Conservation (phyloP, 2,329 filamentous ascomycete genomes). For the Arachnomyces sp. region DNA sequence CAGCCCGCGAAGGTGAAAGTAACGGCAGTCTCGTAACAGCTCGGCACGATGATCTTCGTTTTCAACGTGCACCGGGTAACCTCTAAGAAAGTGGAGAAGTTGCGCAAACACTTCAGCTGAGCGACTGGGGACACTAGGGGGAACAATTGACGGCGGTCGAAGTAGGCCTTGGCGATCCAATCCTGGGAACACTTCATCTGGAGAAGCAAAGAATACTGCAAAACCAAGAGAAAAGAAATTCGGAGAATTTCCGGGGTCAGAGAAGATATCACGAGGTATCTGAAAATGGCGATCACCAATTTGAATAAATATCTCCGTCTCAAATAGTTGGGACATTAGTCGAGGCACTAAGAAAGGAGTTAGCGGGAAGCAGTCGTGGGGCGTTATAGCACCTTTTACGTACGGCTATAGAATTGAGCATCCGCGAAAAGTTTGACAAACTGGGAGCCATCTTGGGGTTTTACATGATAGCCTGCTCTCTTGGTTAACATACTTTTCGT, state of each 20-base stretch:
- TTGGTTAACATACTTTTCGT: slow-evolving; percentile 3
- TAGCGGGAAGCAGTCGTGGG: slow-evolving; percentile 10
- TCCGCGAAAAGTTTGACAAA: slow-evolving; percentile 92
- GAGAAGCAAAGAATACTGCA: slow-evolving; percentile 74
- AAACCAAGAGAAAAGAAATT: slow-evolving; percentile 95
- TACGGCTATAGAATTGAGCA: slow-evolving; percentile 86
- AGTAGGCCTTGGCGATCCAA: slow-evolving; percentile 70
- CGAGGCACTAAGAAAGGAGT: slow-evolving; percentile 59
- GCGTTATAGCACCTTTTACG: slow-evolving; percentile 21
- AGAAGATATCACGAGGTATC: slow-evolving; percentile 82
- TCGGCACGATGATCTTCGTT: slow-evolving; percentile 68
- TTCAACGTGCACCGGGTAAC: slow-evolving; percentile 72
- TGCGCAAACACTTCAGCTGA: slow-evolving; percentile 80
- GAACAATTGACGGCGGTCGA: slow-evolving; percentile 76
- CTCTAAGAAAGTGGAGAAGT: slow-evolving; percentile 70
- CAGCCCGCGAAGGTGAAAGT: slow-evolving; percentile 85
- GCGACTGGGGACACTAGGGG: slow-evolving; percentile 71
- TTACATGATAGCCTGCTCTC: slow-evolving; percentile 65
- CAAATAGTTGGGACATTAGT: slow-evolving; percentile 82
- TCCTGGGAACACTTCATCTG: slow-evolving; percentile 76
- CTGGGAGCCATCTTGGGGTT: slow-evolving; percentile 71
- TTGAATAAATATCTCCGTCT: slow-evolving; percentile 84
- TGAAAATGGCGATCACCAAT: slow-evolving; percentile 83
- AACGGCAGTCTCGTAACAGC: slow-evolving; percentile 77
- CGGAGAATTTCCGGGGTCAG: slow-evolving; percentile 76